Conservation (phyloP, 176 grass and related monocot genomes). For the Musa schizocarpa region DNA sequence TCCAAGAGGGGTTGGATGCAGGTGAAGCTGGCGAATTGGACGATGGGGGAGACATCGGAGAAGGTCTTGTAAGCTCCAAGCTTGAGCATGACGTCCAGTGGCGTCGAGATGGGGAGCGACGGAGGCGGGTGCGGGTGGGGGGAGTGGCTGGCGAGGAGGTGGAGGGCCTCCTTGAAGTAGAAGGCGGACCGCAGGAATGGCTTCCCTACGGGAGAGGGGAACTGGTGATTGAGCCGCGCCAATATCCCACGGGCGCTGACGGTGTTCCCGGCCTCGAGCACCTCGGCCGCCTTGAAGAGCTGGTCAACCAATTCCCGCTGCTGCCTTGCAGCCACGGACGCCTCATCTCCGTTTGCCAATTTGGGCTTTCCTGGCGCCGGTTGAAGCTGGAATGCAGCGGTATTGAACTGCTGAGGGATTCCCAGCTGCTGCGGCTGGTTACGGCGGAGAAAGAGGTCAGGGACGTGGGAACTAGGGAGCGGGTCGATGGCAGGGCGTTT, state of each 20-base stretch:
- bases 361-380: background rate
- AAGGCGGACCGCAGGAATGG: conserved; percentile 55
- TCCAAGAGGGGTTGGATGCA: conserved; percentile 45
- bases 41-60: conserved; percentile 39
- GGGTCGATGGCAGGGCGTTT: background rate
- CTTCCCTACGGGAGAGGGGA: conserved; percentile 9
- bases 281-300: conserved; percentile 35
- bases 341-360: background rate
- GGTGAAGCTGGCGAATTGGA: conserved; percentile 54
- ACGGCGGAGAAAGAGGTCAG: background rate
- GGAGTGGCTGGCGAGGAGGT: conserved; percentile 41
- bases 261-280: conserved; percentile 32
- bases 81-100: conserved; percentile 48
- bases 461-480: background rate
- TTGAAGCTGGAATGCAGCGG: background rate
- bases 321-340: background rate
- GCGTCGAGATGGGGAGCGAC: conserved; percentile 11
- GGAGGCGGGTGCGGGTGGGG: background rate
- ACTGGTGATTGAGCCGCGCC: conserved; percentile 63
- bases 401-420: background rate
- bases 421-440: background rate
- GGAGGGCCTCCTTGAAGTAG: conserved; percentile 90
- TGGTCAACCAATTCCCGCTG: conserved; percentile 26
- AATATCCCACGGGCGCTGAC: conserved; percentile 47
- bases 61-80: conserved; percentile 52